Evolutionary conservation across 805 yeast genomes (phyloP), one percentile per base, ranked within the genome.

Genomic region (Metschnikowia orientalis): DNA sequence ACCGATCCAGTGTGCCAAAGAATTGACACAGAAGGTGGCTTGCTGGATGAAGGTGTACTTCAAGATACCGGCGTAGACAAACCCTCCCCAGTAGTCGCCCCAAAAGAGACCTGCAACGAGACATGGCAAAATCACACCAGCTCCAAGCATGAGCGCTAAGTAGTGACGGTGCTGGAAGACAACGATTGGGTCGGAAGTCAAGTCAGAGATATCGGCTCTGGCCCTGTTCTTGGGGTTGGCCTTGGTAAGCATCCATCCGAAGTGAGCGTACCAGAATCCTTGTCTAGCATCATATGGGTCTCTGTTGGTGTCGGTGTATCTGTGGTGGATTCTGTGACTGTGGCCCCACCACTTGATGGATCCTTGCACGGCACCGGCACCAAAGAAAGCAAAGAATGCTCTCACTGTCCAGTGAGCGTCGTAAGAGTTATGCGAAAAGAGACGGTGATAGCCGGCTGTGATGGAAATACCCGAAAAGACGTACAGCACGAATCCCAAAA

Each of bases 321-420:
- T 73, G 63, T 84, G 94, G 58, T 84, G 94, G 36, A 83, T 71
- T 73, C 94, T 75, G 62, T 84, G 94, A 32, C 82, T 73, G 56
- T 83, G 92, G 29, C 81, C 76, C 94, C 94, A 84, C 92, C 92
- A 83, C 59, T 83, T 83, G 57, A 83, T 78, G 25, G 90, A 81
- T 45, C 94, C 94, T 58, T 83, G 88, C 30, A 83, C 78, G 35
- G 88, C 77, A 26, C 88, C 83, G 20, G 90, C 86, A 43, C 94
- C 94, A 50, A 83, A 83, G 17, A 81, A 57, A 5, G 90, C 94
- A 53, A 62, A 81, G 46, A 80, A 75, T 26, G 81, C 51, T 45
- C 77, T 72, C 26, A 80, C 66, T 10, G 85, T 79, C 52, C 69
- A 56, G 39, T 65, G 69, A 34, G 82, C 88, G 34, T 71, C 70